Base-by-base conservation (phyloP, 176 grass and related monocot genomes). In the Lolium multiflorum region DNA sequence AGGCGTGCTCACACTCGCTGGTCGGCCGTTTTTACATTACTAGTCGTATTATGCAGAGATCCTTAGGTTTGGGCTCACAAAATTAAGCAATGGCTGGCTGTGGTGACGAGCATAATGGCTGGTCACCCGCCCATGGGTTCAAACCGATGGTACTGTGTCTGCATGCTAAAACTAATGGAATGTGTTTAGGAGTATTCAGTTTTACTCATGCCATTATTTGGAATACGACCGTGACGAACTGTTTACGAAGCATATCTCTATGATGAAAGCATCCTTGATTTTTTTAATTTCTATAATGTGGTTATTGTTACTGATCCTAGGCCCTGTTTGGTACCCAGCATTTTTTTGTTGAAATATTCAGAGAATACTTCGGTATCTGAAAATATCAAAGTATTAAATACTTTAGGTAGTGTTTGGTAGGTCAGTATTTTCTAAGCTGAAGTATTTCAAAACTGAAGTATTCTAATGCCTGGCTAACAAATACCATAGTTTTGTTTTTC, bases 121-220 rank as follows among this genome's bases (percentile, higher is more conserved):
- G 13, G 81, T 91, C 89, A 91, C 89, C 89, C 89, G 85, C 88
- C 75, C 49, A 79, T 79, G 75, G 15, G 38, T 48, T 83, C 80
- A 79, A 51, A 81, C 79, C 46, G 47, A n/a, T 31, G 25, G 44
- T n/a, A 26, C 61, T 78, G 79, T 74, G 82, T 46, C 55, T 78
- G 21, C 17, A 57, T 49, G 18, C 39, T 76, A 85, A 26, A 74
- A 85, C 59, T 21, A 79, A 80, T 84, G 64, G 24, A 25, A 38
- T 15, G 25, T 82, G 2, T 62, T 22, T 43, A 20, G 24, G 47
- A 67, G 59, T 37, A 16, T 31, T 8, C 11, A 66, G 26, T 35
- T 66, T 28, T 16, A 66, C 26, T 17, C 20, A 25, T 26, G 61
- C 1, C 58, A 61, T 24, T 61, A 21, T 11, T 24, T 3, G 58